These are phyloP conservation scores for Neurospora sp. DNA, from an alignment of 495 filamentous ascomycete species.

Conservation along the genomic window DNA sequence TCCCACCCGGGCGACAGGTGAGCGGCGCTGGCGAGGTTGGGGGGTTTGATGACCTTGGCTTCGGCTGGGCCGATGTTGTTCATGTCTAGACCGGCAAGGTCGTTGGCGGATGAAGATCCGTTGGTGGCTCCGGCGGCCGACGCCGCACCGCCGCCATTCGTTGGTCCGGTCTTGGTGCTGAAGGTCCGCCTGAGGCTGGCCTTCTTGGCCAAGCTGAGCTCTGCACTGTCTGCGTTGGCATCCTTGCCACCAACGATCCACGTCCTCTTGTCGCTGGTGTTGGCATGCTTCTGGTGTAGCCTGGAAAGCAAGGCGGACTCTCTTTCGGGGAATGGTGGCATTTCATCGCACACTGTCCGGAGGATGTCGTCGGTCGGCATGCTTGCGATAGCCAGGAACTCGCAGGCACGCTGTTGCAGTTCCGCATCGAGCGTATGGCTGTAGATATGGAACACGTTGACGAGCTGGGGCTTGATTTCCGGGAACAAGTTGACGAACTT, in stretches of 20 bases:
- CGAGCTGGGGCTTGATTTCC: slow-evolving; percentile 91
- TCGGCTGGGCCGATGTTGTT: slow-evolving; percentile 44
- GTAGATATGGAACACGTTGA: slow-evolving; percentile 83
- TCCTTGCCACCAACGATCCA: slow-evolving; percentile 95
- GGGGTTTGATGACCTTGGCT: slow-evolving; percentile 47
- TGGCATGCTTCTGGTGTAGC: slow-evolving; percentile 85
- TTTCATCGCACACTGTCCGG: slow-evolving; percentile 94
- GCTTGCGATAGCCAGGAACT: slow-evolving; percentile 82
- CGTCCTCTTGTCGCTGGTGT: slow-evolving; percentile 84
- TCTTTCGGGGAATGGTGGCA: slow-evolving; percentile 96
- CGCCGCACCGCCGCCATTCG: slow-evolving; percentile 43
- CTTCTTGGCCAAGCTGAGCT: slow-evolving; percentile 72
- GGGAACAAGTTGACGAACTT: slow-evolving; percentile 99
- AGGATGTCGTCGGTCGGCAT: slow-evolving; percentile 85
- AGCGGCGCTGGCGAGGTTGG: slow-evolving; percentile 83
- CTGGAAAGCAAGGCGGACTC: slow-evolving; percentile 85
- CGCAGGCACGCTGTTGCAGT: slow-evolving; percentile 90
- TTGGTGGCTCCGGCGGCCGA: slow-evolving; percentile 49
- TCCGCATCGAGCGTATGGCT: slow-evolving; percentile 94
- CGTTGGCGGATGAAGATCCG: slow-evolving; percentile 40
- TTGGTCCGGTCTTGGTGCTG: slow-evolving; percentile 43
- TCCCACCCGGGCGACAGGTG: slow-evolving; percentile 95
- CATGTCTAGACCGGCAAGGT: slow-evolving; percentile 77
- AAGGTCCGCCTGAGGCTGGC: slow-evolving; percentile 81
- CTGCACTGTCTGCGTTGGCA: slow-evolving; percentile 71